phyloP scores from a whole-genome alignment of 768 basidiomycete species.

The Amanita muscaria region DNA sequence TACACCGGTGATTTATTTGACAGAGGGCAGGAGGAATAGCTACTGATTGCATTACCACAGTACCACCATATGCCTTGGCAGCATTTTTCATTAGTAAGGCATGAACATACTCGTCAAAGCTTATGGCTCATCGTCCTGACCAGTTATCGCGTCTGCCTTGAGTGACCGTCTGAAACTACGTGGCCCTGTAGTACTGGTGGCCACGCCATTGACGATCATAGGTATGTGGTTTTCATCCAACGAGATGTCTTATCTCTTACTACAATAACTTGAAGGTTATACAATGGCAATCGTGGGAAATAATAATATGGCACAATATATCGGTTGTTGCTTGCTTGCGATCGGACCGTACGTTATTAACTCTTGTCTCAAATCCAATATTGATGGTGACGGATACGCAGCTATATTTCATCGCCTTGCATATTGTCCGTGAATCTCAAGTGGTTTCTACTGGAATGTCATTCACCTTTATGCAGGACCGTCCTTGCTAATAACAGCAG shows the following conservation, averaged over 20 bases:
- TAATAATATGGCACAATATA: conserved; percentile 38
- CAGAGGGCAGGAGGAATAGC: conserved; percentile 8
- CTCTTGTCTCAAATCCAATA: background rate
- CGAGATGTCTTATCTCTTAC: background rate
- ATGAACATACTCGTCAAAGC: background rate
- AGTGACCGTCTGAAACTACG: conserved; percentile 48
- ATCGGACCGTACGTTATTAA: conserved; percentile 35
- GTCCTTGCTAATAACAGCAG: conserved; percentile 56
- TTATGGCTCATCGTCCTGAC: background rate
- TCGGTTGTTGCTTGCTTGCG: conserved; percentile 47
- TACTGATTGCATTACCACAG: conserved; percentile 16
- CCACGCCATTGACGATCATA: conserved; percentile 42
- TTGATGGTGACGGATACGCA: conserved; percentile 11
- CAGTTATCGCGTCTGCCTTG: conserved; percentile 41
- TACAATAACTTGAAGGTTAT: conserved; percentile 33
- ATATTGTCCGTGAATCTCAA: conserved; percentile 31
- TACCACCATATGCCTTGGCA: conserved; percentile 56
- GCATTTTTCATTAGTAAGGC: conserved; percentile 40
- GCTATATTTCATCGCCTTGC: conserved; percentile 51
- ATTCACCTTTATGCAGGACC: conserved; percentile 24
- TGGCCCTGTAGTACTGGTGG: conserved; percentile 52
- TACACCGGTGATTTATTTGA: conserved; percentile 57
- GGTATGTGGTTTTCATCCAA: conserved; percentile 23
- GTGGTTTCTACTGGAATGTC: background rate
- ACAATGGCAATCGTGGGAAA: conserved; percentile 42